Conservation (phyloP, 2,329 filamentous ascomycete genomes). For the Ophiosphaerella korrae region DNA sequence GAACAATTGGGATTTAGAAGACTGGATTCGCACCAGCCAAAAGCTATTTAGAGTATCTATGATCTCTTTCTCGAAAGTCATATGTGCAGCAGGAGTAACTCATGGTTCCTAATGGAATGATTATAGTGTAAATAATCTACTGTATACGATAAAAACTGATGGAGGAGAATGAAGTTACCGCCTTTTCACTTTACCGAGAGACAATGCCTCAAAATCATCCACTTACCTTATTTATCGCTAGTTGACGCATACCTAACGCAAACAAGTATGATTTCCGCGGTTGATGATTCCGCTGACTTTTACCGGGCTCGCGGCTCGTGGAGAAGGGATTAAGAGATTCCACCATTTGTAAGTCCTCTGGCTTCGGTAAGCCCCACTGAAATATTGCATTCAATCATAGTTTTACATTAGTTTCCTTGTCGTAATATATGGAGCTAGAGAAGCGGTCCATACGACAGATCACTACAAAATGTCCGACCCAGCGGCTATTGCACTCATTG, state of each 20-base stretch:
- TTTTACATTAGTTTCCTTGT: constrained; percentile 17
- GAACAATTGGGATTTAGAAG: too few species aligned
- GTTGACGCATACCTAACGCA: constrained; percentile 2
- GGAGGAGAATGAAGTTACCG: too few species aligned
- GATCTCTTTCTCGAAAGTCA: too few species aligned
- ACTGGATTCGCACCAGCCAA: too few species aligned
- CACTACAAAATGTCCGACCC: constrained; percentile 14
- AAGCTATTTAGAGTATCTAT: too few species aligned
- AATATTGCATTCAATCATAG: constrained; percentile 10
- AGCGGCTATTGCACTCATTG: constrained; percentile 18
- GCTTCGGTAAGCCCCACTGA: constrained; percentile 10
- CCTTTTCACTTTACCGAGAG: too few species aligned
- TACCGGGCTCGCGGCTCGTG: constrained; percentile 1
- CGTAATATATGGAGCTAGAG: constrained; percentile 14
- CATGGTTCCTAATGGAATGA: too few species aligned
- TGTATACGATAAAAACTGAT: too few species aligned
- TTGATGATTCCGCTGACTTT: constrained; percentile 2
- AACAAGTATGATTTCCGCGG: constrained; percentile 2
- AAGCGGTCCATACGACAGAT: constrained; percentile 17
- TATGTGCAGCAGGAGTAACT: too few species aligned
- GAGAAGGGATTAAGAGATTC: constrained; percentile 10
- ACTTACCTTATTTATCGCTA: too few species aligned
- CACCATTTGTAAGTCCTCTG: constrained; percentile 17
- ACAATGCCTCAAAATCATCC: too few species aligned
- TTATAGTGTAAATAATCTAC: too few species aligned